A percentile compares a stretch with the other conserved stretches of the same genome.
phyloP scores from a whole-genome alignment of 305 asterid genomes.

The Fraxinus albicans region DNA sequence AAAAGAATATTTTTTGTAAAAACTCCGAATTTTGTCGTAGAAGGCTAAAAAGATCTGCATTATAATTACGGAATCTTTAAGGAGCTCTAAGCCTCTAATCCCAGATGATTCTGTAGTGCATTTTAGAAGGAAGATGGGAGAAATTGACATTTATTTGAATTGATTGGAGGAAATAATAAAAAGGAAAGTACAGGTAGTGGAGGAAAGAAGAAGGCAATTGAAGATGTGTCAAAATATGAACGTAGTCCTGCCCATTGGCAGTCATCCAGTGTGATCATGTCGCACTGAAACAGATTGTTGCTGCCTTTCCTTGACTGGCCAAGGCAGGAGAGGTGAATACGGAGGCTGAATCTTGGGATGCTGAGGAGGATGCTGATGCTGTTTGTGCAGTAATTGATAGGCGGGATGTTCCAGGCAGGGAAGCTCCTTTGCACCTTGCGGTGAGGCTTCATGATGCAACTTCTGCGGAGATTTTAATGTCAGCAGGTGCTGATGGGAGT shows the following conservation, averaged over 20 bases:
- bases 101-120: constrained; percentile 21
- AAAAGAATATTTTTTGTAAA: constrained; percentile 19
- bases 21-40: constrained; percentile 4
- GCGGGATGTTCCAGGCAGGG: constrained; percentile 97
- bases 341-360: constrained; percentile 76
- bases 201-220: constrained; percentile 43
- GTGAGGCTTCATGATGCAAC: constrained; percentile 70
- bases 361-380: constrained; percentile 80
- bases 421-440: constrained; percentile 91
- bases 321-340: constrained; percentile 86
- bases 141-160: neutral
- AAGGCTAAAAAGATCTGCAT: constrained; percentile 12
- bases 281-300: constrained; percentile 58
- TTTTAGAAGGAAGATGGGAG: neutral
- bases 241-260: constrained; percentile 87
- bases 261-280: constrained; percentile 66
- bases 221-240: constrained; percentile 69
- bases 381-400: constrained; percentile 71
- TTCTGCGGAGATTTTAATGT: constrained; percentile 94
- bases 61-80: constrained; percentile 19
- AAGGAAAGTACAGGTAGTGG: neutral
- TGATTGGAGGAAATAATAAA: neutral
- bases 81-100: constrained; percentile 14
- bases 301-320: constrained; percentile 65
- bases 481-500: constrained; percentile 99